A percentile compares a stretch with the other conserved stretches of the same genome.
phyloP scores from a whole-genome alignment of 208 protist species.

The Acanthamoeba sp. region DNA sequence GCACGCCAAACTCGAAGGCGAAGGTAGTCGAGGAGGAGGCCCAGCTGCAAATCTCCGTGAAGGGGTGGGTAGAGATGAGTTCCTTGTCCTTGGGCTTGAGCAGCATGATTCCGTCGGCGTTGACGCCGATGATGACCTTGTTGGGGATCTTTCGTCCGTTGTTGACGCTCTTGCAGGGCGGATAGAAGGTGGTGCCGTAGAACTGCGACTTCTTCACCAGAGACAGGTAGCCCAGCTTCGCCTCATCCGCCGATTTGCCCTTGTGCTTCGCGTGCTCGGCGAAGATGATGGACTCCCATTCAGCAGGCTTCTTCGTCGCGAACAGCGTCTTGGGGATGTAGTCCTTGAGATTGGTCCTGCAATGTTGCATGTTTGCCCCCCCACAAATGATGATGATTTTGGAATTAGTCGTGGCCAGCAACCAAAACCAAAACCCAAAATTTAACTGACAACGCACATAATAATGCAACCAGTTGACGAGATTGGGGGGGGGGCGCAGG shows the following conservation, averaged over 20 bases:
- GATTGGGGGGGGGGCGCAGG: neutral
- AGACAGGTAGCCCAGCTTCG: constrained; percentile 62
- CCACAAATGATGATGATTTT: neutral
- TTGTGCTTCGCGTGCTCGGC: constrained; percentile 74
- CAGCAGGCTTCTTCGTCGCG: constrained; percentile 53
- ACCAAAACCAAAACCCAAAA: neutral
- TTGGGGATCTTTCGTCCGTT: constrained; percentile 76
- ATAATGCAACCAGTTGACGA: neutral
- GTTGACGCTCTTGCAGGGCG: constrained; percentile 76
- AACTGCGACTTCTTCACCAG: constrained; percentile 74
- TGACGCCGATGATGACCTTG: constrained; percentile 80
- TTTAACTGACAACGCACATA: neutral
- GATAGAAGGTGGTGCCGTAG: constrained; percentile 78
- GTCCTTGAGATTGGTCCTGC: constrained; percentile 61
- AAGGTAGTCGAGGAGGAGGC: constrained; percentile 78
- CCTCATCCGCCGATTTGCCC: constrained; percentile 72
- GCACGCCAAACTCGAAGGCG: constrained; percentile 78
- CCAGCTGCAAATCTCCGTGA: constrained; percentile 80
- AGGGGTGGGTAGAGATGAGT: constrained; percentile 76
- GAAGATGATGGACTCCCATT: constrained; percentile 74
- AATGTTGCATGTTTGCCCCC: neutral
- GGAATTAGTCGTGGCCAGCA: neutral
- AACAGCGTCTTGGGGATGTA: constrained; percentile 69
- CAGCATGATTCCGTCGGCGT: constrained; percentile 75
- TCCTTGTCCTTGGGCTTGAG: constrained; percentile 78